Evolutionary conservation across 2,329 filamentous ascomycete genomes (phyloP), one percentile per base, ranked within the genome.

Genomic region (Arachnomyces sp.): DNA sequence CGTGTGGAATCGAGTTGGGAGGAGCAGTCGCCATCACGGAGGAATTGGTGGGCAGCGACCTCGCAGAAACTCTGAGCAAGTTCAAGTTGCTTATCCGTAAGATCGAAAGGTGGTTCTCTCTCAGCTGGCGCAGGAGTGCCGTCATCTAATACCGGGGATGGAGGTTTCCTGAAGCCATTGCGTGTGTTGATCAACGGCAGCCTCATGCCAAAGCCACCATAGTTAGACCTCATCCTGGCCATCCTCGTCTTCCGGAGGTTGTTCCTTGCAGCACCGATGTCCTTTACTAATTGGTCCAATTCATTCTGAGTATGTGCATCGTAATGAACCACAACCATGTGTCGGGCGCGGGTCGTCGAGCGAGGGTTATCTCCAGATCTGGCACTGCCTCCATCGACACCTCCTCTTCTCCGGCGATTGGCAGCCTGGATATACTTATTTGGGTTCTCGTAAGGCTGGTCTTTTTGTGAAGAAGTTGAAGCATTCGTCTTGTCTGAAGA

Each of bases 281-380:
- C 82, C 46, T 86, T 81, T 42, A 94, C 88, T 36, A 94, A 67
- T 40, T 82, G 73, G 52, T 94, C 88, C 49, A 95, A 87, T 30
- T 82, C 79, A 37, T 78, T 78, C 57, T 95, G 88, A 3, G 93
- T 81, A 46, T 86, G 81, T 50, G 83, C 85, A 57, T 95, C 89
- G 58, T 95, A 95, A 62, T 87, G 89, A n/a, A 95, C 84, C 31
- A 92, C 81, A 34, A 90, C 81, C 72, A 86, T 83, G 42, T 74
- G 81, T 49, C 82, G 77, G 3, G 79, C 79, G 40, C 84, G 79
- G 57, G 82, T 83, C 46, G 78, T 76, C n/a, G 52, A 47, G 18
- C 20, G 20, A 25, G 53, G 49, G 13, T 49, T 53, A 7, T 63
- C 54, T 6, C 42, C 49, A 2, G 60, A 61, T 8, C 55, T 42